Evolutionary conservation across 495 filamentous ascomycete genomes (phyloP), one percentile per base, ranked within the genome.

Genomic region (Niebla homalea): DNA sequence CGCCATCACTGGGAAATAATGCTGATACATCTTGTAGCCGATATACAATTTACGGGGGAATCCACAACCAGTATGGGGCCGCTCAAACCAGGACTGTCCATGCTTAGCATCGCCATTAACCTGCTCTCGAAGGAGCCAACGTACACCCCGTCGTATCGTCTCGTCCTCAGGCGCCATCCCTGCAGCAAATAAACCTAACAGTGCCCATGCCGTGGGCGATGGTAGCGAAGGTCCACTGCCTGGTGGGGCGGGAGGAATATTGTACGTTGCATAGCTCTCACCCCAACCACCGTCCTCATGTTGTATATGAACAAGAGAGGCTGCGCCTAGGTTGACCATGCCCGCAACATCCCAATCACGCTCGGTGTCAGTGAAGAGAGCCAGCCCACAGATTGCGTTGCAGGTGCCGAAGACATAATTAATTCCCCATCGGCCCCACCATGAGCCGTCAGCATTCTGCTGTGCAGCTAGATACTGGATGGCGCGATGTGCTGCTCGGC

Each of bases 271-370:
- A 14, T 22, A 21, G 23, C 19, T 22, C 18, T 46, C 43, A 23
- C 43, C 43, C 43, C 43, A 46, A 18, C 43, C 43, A n/a, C 43
- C 43, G 14, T 46, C 43, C n/a, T 21, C 43, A n/a, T 46, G 18
- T 23, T 46, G 43, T n/a, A 46, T 20, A 18, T 7, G 18, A 2
- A 16, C 23, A 14, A 46, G 43, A 14, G 23, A 46, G 18, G 2
- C 43, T 16, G 23, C 19, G 10, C 19, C 43, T 5, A 16, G 43
- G 8, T 21, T 7, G 7, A 46, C 23, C 43, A 46, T 46, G 7
- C 15, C 19, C 5, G 46, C 3, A 18, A 39, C 18, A 6, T 46
- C 23, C 1, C 8, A 22, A 8, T 20, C 10, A 1, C 18, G 8
- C 16, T 22, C 39, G 8, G 16, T 41, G 18, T n/a, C 23, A 8